Conservation (phyloP, 441 rosid species). For the Croton laevigatus region DNA sequence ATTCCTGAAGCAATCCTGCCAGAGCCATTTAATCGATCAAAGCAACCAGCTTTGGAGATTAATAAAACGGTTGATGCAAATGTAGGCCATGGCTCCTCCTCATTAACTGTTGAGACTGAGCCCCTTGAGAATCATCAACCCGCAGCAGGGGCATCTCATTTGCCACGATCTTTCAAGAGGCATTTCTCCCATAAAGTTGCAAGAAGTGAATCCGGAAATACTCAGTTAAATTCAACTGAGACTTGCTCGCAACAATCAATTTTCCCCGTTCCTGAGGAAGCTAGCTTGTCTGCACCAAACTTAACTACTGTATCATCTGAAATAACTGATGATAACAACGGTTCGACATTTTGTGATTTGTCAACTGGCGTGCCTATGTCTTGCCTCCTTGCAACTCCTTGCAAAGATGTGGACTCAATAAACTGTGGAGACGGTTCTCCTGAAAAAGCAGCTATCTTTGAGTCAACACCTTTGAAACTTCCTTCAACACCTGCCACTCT, state of each 20-base stretch:
- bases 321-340: slow-evolving; percentile 14
- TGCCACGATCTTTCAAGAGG: slow-evolving; percentile 40
- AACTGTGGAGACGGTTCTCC: slow-evolving; percentile 28
- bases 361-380: slow-evolving; percentile 23
- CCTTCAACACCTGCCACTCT: slow-evolving; percentile 43
- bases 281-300: slow-evolving; percentile 19
- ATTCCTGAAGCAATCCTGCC: slow-evolving; percentile 73
- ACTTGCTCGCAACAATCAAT: slow-evolving; percentile 22
- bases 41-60: slow-evolving; percentile 7
- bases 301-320: slow-evolving; percentile 20
- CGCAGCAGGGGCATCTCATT: slow-evolving; percentile 39
- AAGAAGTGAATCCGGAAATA: slow-evolving; percentile 10
- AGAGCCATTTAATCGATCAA: slow-evolving; percentile 49
- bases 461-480: slow-evolving; percentile 63
- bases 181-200: slow-evolving; percentile 36
- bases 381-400: slow-evolving; percentile 39
- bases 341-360: slow-evolving; percentile 15
- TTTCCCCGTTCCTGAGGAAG: slow-evolving; percentile 21
- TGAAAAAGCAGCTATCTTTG: slow-evolving; percentile 23
- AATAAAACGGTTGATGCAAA: slow-evolving; percentile 15
- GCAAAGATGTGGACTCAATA: slow-evolving; percentile 29
- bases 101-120: slow-evolving; percentile 18
- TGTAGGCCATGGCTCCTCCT: background rate
- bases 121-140: slow-evolving; percentile 27
- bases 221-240: background rate